These are phyloP conservation scores for Dipodascus geniculatus DNA, from an alignment of 805 yeast species.

Conservation along the genomic window DNA sequence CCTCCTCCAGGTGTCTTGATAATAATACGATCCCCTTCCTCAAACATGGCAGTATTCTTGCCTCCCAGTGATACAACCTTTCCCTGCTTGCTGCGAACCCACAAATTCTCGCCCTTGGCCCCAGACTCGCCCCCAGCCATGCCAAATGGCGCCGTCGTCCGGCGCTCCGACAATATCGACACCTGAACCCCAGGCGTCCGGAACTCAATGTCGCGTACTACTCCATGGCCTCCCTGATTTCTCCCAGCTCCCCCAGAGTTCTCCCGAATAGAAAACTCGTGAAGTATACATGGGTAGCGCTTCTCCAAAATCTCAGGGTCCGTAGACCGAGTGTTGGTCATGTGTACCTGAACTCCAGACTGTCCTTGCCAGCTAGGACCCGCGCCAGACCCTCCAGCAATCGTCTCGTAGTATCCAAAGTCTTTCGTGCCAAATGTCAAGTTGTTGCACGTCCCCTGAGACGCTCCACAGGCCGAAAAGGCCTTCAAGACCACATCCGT, in stretches of 20 bases:
- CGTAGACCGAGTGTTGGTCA: conserved; percentile 88
- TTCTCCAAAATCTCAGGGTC: conserved; percentile 84
- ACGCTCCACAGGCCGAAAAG: conserved; percentile 81
- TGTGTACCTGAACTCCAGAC: conserved; percentile 85
- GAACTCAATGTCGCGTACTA: conserved; percentile 74
- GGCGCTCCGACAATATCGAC: conserved; percentile 75
- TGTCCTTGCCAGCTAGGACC: conserved; percentile 79
- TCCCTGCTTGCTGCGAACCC: conserved; percentile 25
- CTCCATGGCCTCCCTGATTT: conserved; percentile 76
- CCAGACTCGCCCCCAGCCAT: conserved; percentile 75
- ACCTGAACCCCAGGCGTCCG: conserved; percentile 50
- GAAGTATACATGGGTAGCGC: conserved; percentile 72
- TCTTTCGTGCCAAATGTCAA: conserved; percentile 77
- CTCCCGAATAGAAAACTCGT: conserved; percentile 55
- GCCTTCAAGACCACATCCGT: conserved; percentile 84
- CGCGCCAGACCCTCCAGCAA: conserved; percentile 95
- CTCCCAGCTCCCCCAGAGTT: conserved; percentile 76
- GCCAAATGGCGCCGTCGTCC: conserved; percentile 80
- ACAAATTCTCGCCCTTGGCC: conserved; percentile 50
- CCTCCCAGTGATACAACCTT: conserved; percentile 45
- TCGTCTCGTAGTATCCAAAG: conserved; percentile 88
- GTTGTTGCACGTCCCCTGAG: conserved; percentile 94
- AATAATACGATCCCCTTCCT: conserved; percentile 53
- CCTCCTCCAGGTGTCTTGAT: conserved; percentile 83
- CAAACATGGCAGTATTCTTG: conserved; percentile 46